phyloP scores from a whole-genome alignment of 2,329 filamentous ascomycete genomes.

The Aspergillus tanneri region DNA sequence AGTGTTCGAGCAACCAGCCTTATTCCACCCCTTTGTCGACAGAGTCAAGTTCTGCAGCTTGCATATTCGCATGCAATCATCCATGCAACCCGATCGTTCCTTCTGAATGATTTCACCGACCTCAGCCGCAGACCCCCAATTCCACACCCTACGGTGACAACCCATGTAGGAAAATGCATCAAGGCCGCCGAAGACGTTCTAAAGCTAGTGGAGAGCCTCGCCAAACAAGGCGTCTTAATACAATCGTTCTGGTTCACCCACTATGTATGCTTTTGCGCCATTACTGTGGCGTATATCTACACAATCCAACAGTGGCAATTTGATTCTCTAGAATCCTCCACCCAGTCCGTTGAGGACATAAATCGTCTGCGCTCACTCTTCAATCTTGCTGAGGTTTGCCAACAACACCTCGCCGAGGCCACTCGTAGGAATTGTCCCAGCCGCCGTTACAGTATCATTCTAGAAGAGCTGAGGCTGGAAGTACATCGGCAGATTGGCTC shows the following conservation, averaged over 20 bases:
- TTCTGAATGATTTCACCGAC: slow-evolving; percentile 40
- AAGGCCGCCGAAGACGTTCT: slow-evolving; percentile 44
- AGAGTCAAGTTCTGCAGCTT: slow-evolving; percentile 41
- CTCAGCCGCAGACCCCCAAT: slow-evolving; percentile 31
- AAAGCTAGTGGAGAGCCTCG: slow-evolving; percentile 36
- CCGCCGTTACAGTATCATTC: slow-evolving; percentile 49
- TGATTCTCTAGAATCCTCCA: slow-evolving; percentile 21
- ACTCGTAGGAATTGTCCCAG: slow-evolving; percentile 50
- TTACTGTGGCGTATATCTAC: slow-evolving; percentile 44
- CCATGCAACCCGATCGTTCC: slow-evolving; percentile 39
- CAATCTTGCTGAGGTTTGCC: slow-evolving; percentile 45
- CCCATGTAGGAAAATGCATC: slow-evolving; percentile 46
- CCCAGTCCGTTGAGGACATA: slow-evolving; percentile 17
- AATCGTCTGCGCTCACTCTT: slow-evolving; percentile 36
- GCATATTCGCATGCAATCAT: slow-evolving; percentile 43
- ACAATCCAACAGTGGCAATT: slow-evolving; percentile 42
- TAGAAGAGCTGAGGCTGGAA: slow-evolving; percentile 48
- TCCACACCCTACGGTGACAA: slow-evolving; percentile 33
- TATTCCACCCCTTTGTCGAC: slow-evolving; percentile 39
- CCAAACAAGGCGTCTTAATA: slow-evolving; percentile 36
- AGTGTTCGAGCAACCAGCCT: slow-evolving; percentile 37
- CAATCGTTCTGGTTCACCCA: slow-evolving; percentile 47
- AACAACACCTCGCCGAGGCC: slow-evolving; percentile 48
- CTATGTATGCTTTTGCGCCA: slow-evolving; percentile 45
- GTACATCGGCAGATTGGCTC: slow-evolving; percentile 38